These are phyloP conservation scores for Cinnamomum micranthum DNA, from an alignment of 164 flowering plant genomes.

Conservation along the genomic window DNA sequence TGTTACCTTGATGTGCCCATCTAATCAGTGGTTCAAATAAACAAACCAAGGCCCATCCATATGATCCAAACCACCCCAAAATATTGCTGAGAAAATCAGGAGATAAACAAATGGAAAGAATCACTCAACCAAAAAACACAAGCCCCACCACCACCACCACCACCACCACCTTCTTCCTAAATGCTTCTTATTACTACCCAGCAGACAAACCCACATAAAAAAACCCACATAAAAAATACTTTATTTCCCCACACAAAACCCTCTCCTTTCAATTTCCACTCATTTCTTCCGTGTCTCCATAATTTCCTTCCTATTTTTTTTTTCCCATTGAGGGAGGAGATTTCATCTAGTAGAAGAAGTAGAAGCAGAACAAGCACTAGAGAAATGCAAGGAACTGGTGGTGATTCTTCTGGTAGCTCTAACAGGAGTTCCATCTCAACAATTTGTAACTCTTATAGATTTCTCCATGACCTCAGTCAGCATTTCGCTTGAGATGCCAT, in stretches of 20 bases:
- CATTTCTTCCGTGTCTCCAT: not conserved
- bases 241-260: not conserved
- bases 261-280: not conserved
- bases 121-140: no score
- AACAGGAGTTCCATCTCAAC: conserved; percentile 29
- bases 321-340: not conserved
- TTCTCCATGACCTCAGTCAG: no score
- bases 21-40: no score
- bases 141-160: no score
- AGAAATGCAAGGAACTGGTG: conserved; percentile 12
- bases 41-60: no score
- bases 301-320: not conserved
- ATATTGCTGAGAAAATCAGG: no score
- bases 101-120: no score
- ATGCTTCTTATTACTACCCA: not conserved
- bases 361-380: not conserved
- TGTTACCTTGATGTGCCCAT: no score
- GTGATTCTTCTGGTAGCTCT: conserved; percentile 7
- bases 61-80: no score
- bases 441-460: conserved; percentile 7
- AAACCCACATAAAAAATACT: no score
- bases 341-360: not conserved
- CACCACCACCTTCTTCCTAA: no score
- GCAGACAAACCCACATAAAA: not conserved
- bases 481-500: no score